A percentile compares a stretch with the other conserved stretches of the same genome.
Conservation (phyloP, 192 early-diverging fungal genomes). For the Pilaira anomala region DNA sequence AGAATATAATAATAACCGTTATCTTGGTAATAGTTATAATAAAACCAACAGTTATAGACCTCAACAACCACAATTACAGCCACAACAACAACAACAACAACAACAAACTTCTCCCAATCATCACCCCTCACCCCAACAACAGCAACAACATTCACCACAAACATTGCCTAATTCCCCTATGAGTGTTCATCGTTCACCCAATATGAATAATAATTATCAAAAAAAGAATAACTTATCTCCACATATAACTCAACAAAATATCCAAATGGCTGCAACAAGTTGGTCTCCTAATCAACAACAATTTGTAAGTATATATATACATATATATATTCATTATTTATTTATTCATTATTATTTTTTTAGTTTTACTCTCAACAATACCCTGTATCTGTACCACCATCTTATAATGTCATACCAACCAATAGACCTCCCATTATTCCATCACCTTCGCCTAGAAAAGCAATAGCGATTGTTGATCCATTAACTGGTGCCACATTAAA, state of each 20-base stretch:
- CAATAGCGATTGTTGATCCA: slow-evolving; percentile 76
- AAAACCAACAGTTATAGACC: not conserved
- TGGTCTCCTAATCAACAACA: not conserved
- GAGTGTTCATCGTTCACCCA: slow-evolving; percentile 33
- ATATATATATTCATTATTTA: not conserved
- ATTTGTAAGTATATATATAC: not conserved
- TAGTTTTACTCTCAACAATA: slow-evolving; percentile 16
- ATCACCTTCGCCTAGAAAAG: slow-evolving; percentile 38
- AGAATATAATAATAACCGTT: slow-evolving; percentile 6
- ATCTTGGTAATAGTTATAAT: not conserved
- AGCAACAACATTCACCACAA: slow-evolving; percentile 33
- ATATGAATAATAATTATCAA: slow-evolving; percentile 28
- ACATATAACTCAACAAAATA: slow-evolving; percentile 18
- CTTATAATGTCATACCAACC: not conserved
- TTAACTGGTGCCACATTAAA: slow-evolving; percentile 58
- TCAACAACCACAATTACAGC: not conserved
- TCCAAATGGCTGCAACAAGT: not conserved
- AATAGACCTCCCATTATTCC: slow-evolving; percentile 28
- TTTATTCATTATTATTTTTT: not conserved
- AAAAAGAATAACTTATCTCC: slow-evolving; percentile 37
- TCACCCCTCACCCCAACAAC: slow-evolving; percentile 21
- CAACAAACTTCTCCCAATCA: slow-evolving; percentile 19
- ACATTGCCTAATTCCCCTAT: slow-evolving; percentile 10
- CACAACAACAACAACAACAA: not conserved
- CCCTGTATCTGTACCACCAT: not conserved